A percentile compares a stretch with the other conserved stretches of the same genome.
These are phyloP conservation scores for Hyaloperonospora arabidopsidis DNA, from an alignment of 352 stramenopile species.

Conservation along the genomic window DNA sequence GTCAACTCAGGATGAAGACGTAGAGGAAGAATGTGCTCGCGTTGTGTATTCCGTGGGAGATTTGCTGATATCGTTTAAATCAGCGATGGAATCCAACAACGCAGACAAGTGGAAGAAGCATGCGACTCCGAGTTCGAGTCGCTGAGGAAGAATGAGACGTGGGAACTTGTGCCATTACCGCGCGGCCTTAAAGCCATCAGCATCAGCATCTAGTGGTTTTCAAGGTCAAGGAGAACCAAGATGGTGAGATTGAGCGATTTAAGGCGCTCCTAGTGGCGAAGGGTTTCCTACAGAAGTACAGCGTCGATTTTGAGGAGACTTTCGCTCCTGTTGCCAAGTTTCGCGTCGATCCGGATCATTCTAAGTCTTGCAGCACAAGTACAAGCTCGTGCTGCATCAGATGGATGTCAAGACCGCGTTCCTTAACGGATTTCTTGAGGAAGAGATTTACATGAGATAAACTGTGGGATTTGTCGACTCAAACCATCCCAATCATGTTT, in stretches of 20 bases:
- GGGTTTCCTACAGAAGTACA: background rate
- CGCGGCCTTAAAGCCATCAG: constrained; percentile 2
- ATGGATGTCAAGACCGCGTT: background rate
- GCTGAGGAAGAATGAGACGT: constrained; percentile 13
- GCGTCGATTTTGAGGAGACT: no score
- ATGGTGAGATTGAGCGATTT: no score
- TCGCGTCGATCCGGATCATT: background rate
- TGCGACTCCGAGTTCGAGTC: constrained; percentile 9
- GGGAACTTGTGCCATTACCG: constrained; percentile 4
- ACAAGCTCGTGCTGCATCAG: background rate
- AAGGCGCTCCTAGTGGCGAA: background rate
- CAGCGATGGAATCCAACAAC: background rate
- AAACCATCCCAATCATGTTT: no score
- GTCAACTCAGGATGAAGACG: no score
- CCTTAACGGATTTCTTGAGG: background rate
- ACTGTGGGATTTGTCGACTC: background rate
- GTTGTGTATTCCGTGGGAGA: constrained; percentile 2
- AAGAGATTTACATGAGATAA: background rate
- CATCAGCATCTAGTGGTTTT: no score
- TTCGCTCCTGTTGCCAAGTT: no score
- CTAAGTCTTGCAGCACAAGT: background rate
- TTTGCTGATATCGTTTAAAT: background rate
- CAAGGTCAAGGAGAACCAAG: constrained; percentile 12
- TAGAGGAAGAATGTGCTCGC: background rate
- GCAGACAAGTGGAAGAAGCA: constrained; percentile 3